Percentiles rank a stretch among this genome's conserved stretches.
Evolutionary conservation across 495 filamentous ascomycete genomes (phyloP).

Genomic region (Hypoxylon lienhwacheense): DNA sequence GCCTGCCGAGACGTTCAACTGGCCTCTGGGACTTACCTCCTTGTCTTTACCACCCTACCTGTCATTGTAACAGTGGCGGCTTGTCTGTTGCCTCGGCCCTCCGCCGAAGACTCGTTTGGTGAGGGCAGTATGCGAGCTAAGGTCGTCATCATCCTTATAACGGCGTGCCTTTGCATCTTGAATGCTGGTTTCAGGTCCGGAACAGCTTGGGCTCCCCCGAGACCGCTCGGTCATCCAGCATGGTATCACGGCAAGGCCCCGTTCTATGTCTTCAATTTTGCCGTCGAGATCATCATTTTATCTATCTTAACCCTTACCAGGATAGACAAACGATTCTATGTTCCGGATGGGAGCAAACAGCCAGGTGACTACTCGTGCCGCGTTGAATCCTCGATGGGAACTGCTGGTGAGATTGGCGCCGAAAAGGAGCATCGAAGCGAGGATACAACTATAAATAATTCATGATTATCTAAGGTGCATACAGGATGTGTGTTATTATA

Average conservation of each 20-base stretch:
- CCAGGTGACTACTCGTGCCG: constrained; percentile 46
- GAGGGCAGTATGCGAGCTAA: constrained; percentile 65
- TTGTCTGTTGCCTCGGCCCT: constrained; percentile 53
- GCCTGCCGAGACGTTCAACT: constrained; percentile 66
- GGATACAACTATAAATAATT: constrained; percentile 7
- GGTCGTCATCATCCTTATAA: constrained; percentile 57
- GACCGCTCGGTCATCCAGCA: constrained; percentile 58
- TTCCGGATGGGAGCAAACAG: constrained; percentile 55
- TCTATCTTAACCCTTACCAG: constrained; percentile 60
- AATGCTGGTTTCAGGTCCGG: constrained; percentile 70
- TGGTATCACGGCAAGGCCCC: constrained; percentile 70
- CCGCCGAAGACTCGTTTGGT: constrained; percentile 68
- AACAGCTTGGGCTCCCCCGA: constrained; percentile 53
- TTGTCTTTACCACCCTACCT: constrained; percentile 72
- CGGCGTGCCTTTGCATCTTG: constrained; percentile 59
- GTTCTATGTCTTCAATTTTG: constrained; percentile 82
- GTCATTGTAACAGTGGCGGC: constrained; percentile 61
- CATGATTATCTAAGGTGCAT: background rate
- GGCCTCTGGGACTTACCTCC: constrained; percentile 66
- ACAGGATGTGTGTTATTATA: background rate
- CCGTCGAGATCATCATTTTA: constrained; percentile 69
- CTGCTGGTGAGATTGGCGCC: background rate
- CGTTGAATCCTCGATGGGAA: constrained; percentile 6
- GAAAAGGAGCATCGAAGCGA: constrained; percentile 11
- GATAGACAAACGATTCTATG: constrained; percentile 73